Evolutionary conservation across 257 asterid genomes (phyloP).

Genomic region (Lithospermum erythrorhizon): DNA sequence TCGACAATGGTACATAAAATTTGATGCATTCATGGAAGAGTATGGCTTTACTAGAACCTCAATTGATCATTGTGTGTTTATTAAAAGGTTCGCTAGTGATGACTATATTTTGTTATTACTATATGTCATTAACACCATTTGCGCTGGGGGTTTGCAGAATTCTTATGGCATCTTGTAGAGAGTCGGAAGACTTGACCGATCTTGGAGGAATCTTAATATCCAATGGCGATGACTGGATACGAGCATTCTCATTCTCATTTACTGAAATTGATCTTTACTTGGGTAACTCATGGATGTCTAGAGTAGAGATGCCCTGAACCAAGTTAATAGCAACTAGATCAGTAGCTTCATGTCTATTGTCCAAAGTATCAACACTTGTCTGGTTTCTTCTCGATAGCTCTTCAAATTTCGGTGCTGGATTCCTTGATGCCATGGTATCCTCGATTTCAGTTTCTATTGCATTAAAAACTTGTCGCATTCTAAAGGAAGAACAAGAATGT

Average conservation of each 20-base stretch:
- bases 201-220: slow-evolving; percentile 86
- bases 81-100: too few relatives aligned
- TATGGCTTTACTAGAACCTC: too few relatives aligned
- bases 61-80: too few relatives aligned
- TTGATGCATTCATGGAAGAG: too few relatives aligned
- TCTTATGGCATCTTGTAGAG: slow-evolving; percentile 32
- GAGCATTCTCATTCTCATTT: slow-evolving; percentile 37
- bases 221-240: slow-evolving; percentile 62
- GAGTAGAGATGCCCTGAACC: slow-evolving; percentile 60
- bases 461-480: slow-evolving; percentile 80
- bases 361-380: slow-evolving; percentile 24
- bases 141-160: slow-evolving; percentile 28
- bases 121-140: slow-evolving; percentile 18
- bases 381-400: slow-evolving; percentile 37
- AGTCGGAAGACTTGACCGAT: slow-evolving; percentile 24
- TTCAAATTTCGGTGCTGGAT: slow-evolving; percentile 20
- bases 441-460: slow-evolving; percentile 46
- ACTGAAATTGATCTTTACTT: slow-evolving; percentile 40
- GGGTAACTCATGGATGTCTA: slow-evolving; percentile 64
- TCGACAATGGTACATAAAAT: too few relatives aligned
- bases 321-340: slow-evolving; percentile 33
- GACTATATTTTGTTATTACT: too few relatives aligned
- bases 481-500: slow-evolving; percentile 86
- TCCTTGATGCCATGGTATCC: slow-evolving; percentile 47
- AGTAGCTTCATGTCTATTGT: slow-evolving; percentile 20